Conservation (phyloP, 768 basidiomycete species). For the Favolaschia claudopus region DNA sequence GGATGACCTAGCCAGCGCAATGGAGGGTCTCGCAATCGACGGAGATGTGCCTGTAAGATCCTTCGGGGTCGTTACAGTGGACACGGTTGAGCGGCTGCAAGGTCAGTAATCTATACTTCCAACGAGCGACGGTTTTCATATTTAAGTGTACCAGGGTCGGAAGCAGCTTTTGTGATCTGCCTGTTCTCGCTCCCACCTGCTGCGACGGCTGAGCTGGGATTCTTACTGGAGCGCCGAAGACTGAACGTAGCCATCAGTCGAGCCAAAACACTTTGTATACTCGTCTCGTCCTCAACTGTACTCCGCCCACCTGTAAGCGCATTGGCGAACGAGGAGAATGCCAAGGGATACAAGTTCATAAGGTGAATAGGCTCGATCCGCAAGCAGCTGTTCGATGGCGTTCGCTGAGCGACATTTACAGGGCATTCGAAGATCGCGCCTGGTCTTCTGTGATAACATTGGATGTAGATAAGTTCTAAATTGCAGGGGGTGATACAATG, state of each 20-base stretch:
- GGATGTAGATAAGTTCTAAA: conserved; percentile 41
- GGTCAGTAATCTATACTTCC: conserved; percentile 35
- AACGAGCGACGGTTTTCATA: background rate
- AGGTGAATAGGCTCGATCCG: conserved; percentile 23
- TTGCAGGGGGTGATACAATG: conserved; percentile 11
- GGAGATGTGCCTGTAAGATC: background rate
- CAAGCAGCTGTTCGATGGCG: background rate
- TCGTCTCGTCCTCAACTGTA: conserved; percentile 53
- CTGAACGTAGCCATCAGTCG: conserved; percentile 63
- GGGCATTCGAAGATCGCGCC: conserved; percentile 57
- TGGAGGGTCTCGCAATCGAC: conserved; percentile 18
- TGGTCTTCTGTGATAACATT: conserved; percentile 51
- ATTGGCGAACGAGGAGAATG: conserved; percentile 51
- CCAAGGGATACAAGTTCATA: conserved; percentile 57
- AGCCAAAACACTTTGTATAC: conserved; percentile 57
- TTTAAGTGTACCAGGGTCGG: conserved; percentile 47
- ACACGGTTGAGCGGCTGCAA: conserved; percentile 60
- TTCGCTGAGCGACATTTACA: background rate
- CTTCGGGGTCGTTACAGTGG: conserved; percentile 47
- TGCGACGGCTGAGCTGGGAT: conserved; percentile 45
- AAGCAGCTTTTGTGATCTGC: conserved; percentile 62
- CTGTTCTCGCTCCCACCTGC: conserved; percentile 54
- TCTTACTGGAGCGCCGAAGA: conserved; percentile 55
- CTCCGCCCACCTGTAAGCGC: conserved; percentile 53
- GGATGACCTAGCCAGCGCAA: conserved; percentile 20